Percentiles rank a stretch among this genome's conserved stretches.
These are phyloP conservation scores for Leucosporidium scottii DNA, from an alignment of 768 basidiomycete species.

Conservation along the genomic window DNA sequence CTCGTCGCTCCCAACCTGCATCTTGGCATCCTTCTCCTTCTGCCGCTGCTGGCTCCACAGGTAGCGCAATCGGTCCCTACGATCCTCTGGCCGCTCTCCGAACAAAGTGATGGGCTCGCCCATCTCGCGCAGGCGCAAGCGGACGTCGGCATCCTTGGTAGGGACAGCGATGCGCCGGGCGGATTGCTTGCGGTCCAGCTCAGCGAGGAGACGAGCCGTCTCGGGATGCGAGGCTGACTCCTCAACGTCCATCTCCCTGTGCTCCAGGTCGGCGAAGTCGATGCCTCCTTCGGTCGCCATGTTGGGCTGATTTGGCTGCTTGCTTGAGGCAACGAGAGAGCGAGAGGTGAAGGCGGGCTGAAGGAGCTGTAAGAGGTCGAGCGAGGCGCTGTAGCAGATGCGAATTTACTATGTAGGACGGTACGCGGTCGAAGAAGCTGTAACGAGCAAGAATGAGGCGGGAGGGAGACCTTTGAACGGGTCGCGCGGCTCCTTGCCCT, in stretches of 20 bases:
- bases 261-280: conserved; percentile 35
- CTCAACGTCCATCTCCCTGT: conserved; percentile 13
- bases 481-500: no score
- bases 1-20: conserved; percentile 8
- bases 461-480: no score
- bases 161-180: conserved; percentile 89
- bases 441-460: no score
- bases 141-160: conserved; percentile 91
- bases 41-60: conserved; percentile 31
- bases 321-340: not conserved
- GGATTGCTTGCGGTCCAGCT: conserved; percentile 96
- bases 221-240: conserved; percentile 32
- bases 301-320: not conserved
- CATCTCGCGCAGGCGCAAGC: conserved; percentile 77
- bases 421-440: no score
- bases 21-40: conserved; percentile 64
- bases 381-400: no score
- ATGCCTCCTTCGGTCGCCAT: conserved; percentile 11
- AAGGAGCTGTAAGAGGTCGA: no score
- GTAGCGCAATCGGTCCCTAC: conserved; percentile 69
- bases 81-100: conserved; percentile 67
- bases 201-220: conserved; percentile 65
- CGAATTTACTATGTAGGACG: no score
- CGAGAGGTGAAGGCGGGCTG: not conserved
- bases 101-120: conserved; percentile 97